A percentile compares a stretch with the other conserved stretches of the same genome.
Evolutionary conservation across 805 yeast species (phyloP).

Genomic region (Saccharomycopsis vini): DNA sequence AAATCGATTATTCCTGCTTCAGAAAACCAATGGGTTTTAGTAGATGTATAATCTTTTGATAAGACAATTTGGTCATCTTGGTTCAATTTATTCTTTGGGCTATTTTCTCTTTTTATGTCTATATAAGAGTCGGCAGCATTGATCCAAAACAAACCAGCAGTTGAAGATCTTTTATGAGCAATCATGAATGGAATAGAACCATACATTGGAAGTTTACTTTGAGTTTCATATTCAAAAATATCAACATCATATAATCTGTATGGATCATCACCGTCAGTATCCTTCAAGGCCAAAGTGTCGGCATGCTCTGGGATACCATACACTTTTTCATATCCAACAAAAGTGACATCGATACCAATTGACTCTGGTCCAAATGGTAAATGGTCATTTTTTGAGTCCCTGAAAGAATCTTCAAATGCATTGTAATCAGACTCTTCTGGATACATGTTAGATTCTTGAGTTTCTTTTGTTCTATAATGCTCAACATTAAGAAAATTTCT

Average conservation of each 20-base stretch:
- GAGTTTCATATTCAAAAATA: slow-evolving; percentile 84
- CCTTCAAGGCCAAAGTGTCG: slow-evolving; percentile 63
- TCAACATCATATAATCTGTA: slow-evolving; percentile 89
- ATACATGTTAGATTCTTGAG: slow-evolving; percentile 33
- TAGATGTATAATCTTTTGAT: slow-evolving; percentile 18
- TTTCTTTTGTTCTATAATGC: slow-evolving; percentile 51
- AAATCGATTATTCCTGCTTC: slow-evolving; percentile 82
- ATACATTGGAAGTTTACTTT: slow-evolving; percentile 84
- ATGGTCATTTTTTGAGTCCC: slow-evolving; percentile 55
- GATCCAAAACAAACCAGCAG: slow-evolving; percentile 83
- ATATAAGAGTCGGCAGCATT: slow-evolving; percentile 90
- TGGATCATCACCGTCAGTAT: slow-evolving; percentile 58
- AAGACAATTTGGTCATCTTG: slow-evolving; percentile 18
- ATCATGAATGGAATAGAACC: slow-evolving; percentile 88
- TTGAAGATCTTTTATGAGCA: slow-evolving; percentile 46
- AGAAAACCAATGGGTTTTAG: slow-evolving; percentile 83
- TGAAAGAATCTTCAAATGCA: slow-evolving; percentile 63
- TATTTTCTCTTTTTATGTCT: slow-evolving; percentile 44
- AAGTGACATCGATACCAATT: slow-evolving; percentile 66
- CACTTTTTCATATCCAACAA: slow-evolving; percentile 51
- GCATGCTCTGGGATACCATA: slow-evolving; percentile 99
- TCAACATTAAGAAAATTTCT: slow-evolving; percentile 70
- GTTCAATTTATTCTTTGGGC: slow-evolving; percentile 8
- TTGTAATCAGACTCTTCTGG: slow-evolving; percentile 58
- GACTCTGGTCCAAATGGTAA: slow-evolving; percentile 86